Conservation (phyloP, 345 rosid species). For the Theobroma cacao region DNA sequence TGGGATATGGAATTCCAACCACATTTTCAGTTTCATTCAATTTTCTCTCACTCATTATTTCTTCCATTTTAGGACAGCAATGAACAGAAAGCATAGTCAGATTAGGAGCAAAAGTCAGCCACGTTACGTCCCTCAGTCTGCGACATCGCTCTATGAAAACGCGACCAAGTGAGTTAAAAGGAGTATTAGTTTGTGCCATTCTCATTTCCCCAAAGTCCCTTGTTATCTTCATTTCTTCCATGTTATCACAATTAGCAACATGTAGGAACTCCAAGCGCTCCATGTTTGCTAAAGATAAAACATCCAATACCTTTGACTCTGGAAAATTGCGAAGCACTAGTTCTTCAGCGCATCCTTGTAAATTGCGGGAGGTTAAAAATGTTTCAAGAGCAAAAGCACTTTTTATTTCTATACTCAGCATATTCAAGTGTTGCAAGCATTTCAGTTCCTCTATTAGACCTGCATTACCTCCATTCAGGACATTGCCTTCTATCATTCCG, state of each 20-base stretch:
- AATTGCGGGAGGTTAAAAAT: background rate
- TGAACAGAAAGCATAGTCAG: background rate
- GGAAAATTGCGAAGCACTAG: background rate
- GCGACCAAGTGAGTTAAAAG: background rate
- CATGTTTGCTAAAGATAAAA: background rate
- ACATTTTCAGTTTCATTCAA: background rate
- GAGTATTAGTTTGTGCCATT: too few species aligned
- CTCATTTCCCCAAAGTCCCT: background rate
- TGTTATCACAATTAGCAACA: background rate
- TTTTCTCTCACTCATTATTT: background rate
- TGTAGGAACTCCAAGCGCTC: background rate
- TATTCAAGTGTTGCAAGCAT: background rate
- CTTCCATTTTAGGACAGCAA: constrained; percentile 17
- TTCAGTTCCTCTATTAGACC: constrained; percentile 1
- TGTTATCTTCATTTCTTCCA: background rate
- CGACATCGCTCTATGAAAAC: too few species aligned
- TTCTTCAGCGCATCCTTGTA: background rate
- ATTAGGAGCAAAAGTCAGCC: constrained; percentile 21
- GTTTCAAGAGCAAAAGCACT: background rate
- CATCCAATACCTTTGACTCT: background rate
- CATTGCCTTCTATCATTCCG: too few species aligned
- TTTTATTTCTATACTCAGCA: background rate
- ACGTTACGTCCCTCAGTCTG: constrained; percentile 11
- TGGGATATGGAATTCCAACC: background rate
- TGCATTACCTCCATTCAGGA: background rate